These are phyloP conservation scores for Rosa multiflora DNA, from an alignment of 306 rosid species.

Conservation along the genomic window DNA sequence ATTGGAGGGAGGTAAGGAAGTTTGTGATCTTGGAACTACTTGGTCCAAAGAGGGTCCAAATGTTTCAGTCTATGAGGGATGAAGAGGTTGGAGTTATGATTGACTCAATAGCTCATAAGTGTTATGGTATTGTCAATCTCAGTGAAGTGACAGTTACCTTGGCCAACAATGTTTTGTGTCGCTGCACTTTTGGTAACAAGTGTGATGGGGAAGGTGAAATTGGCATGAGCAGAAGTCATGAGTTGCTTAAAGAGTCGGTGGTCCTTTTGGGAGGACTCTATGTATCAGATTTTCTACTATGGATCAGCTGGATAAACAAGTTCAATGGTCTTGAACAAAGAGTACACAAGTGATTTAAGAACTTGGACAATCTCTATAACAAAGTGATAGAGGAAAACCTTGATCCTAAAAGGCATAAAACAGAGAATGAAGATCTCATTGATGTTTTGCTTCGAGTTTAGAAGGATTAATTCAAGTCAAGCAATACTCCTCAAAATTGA, in stretches of 20 bases:
- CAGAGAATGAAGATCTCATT: constrained; percentile 35
- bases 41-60: constrained; percentile 20
- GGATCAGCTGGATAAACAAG: constrained; percentile 30
- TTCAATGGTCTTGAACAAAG: constrained; percentile 32
- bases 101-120: background rate
- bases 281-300: no score
- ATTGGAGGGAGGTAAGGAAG: constrained; percentile 37
- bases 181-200: constrained; percentile 7
- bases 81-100: constrained; percentile 25
- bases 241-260: constrained; percentile 15
- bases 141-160: constrained; percentile 11
- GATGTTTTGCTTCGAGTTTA: constrained; percentile 39
- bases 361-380: constrained; percentile 36
- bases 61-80: constrained; percentile 19
- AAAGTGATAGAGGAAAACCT: constrained; percentile 44
- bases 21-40: constrained; percentile 26
- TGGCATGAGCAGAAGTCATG: background rate
- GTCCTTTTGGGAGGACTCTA: constrained; percentile 12
- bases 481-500: constrained; percentile 7
- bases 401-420: background rate
- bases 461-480: constrained; percentile 30
- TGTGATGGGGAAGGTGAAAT: constrained; percentile 3
- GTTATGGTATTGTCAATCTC: constrained; percentile 16
- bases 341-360: constrained; percentile 24
- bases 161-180: constrained; percentile 12